These are phyloP conservation scores for Clarireedia paspali DNA, from an alignment of 2,329 filamentous ascomycete species.

Conservation along the genomic window DNA sequence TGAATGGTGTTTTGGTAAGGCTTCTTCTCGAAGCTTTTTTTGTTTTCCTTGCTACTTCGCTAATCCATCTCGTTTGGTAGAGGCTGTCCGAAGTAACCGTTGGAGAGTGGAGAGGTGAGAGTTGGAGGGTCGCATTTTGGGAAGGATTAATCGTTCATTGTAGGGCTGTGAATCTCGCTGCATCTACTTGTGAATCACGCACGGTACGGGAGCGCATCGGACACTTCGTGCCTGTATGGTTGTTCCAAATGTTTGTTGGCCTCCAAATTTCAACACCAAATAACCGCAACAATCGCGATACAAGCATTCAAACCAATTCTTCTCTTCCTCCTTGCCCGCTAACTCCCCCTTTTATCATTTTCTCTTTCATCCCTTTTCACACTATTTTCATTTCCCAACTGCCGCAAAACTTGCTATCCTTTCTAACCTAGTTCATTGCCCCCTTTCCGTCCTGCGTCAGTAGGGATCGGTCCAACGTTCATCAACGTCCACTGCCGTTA, in stretches of 20 bases:
- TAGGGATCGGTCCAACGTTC: conserved; percentile 8
- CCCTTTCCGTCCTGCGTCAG: not conserved
- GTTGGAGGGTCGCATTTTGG: no score
- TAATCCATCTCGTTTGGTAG: not conserved
- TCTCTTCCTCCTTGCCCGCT: not conserved
- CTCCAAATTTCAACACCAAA: no score
- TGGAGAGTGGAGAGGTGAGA: no score
- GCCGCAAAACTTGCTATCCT: conserved; percentile 3
- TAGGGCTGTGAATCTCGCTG: conserved; percentile 2
- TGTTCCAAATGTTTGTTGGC: not conserved
- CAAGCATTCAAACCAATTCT: not conserved
- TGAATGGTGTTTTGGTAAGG: not conserved
- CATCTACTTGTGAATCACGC: not conserved
- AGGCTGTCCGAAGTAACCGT: no score
- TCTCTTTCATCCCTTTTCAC: not conserved
- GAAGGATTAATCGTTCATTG: not conserved
- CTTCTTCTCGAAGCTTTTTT: conserved; percentile 11
- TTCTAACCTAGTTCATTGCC: not conserved
- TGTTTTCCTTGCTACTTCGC: not conserved
- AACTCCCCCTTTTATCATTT: no score
- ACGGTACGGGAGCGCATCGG: not conserved
- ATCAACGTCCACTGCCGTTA: conserved; percentile 17
- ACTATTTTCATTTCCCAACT: not conserved
- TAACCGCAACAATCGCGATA: not conserved
- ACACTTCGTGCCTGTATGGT: not conserved